Percentiles rank a stretch among this genome's conserved stretches.
Evolutionary conservation across 2,329 filamentous ascomycete species (phyloP).

Genomic region (Ophiostoma sp.): DNA sequence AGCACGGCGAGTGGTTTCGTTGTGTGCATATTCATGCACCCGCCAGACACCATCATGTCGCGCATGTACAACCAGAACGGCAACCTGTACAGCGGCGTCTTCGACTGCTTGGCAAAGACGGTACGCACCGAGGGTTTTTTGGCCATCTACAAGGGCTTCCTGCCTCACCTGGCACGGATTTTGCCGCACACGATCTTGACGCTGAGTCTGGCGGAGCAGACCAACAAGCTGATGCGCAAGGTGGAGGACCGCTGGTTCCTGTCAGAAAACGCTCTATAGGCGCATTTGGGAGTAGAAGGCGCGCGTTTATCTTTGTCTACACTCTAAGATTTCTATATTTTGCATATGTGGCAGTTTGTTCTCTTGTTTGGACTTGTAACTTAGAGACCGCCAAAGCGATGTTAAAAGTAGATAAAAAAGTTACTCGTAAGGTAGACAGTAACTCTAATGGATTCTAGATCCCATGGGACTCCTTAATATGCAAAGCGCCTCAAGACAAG

Average conservation of each 20-base stretch:
- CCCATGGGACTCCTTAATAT: no score
- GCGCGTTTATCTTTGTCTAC: not conserved
- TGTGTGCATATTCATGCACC: slow-evolving; percentile 97
- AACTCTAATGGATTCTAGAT: not conserved
- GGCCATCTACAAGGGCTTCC: slow-evolving; percentile 96
- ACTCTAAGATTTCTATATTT: not conserved
- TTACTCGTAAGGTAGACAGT: no score
- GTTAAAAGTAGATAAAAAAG: no score
- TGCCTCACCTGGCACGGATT: slow-evolving; percentile 89
- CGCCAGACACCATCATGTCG: slow-evolving; percentile 98
- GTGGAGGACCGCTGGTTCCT: slow-evolving; percentile 56
- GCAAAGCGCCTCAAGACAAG: no score
- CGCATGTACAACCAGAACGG: slow-evolving; percentile 98
- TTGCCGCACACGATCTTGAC: slow-evolving; percentile 94
- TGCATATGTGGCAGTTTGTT: slow-evolving; percentile 3
- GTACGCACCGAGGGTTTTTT: slow-evolving; percentile 84
- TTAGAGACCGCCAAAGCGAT: no score
- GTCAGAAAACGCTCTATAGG: not conserved
- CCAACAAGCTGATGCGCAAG: slow-evolving; percentile 82
- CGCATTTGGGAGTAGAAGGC: not conserved
- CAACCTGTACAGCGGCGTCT: slow-evolving; percentile 88
- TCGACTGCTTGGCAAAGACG: slow-evolving; percentile 88
- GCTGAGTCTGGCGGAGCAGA: slow-evolving; percentile 89
- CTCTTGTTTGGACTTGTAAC: not conserved
- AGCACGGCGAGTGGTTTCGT: slow-evolving; percentile 90